Evolutionary conservation across 257 asterid species (phyloP).

Genomic region (Solanum clarkiae): DNA sequence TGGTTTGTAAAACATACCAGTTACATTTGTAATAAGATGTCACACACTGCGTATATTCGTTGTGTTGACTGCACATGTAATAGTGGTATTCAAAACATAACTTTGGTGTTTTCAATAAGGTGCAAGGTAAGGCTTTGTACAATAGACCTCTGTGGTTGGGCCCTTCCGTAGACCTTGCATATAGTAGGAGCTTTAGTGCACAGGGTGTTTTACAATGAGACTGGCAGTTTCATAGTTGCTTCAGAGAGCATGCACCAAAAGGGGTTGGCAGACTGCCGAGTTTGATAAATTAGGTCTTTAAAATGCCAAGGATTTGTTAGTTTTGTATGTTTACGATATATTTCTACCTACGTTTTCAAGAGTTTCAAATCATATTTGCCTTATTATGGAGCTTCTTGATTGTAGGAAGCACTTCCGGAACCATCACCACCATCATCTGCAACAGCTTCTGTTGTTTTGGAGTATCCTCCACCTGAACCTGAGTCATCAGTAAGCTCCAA

Average conservation of each 20-base stretch:
- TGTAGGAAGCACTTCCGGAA: background rate
- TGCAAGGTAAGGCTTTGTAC: no score
- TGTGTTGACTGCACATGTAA: background rate
- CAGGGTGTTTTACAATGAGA: background rate
- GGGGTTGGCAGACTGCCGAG: background rate
- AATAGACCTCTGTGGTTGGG: no score
- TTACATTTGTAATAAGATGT: background rate
- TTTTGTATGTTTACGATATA: background rate
- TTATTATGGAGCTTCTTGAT: background rate
- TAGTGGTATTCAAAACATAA: background rate
- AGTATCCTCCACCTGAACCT: conserved; percentile 22
- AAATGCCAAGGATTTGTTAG: background rate
- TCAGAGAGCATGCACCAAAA: background rate
- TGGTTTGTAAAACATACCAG: background rate
- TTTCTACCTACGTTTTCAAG: background rate
- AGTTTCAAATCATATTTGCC: background rate
- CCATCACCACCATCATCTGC: background rate
- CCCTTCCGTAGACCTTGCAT: no score
- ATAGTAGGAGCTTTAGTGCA: no score
- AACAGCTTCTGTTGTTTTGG: background rate
- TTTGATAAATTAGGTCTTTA: background rate
- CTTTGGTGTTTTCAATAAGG: background rate
- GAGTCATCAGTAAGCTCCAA: conserved; percentile 51
- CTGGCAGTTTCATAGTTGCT: background rate
- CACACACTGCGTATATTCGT: background rate